A percentile compares a stretch with the other conserved stretches of the same genome.
phyloP scores from a whole-genome alignment of 805 yeast species.

The Suhomyces canberraensis region DNA sequence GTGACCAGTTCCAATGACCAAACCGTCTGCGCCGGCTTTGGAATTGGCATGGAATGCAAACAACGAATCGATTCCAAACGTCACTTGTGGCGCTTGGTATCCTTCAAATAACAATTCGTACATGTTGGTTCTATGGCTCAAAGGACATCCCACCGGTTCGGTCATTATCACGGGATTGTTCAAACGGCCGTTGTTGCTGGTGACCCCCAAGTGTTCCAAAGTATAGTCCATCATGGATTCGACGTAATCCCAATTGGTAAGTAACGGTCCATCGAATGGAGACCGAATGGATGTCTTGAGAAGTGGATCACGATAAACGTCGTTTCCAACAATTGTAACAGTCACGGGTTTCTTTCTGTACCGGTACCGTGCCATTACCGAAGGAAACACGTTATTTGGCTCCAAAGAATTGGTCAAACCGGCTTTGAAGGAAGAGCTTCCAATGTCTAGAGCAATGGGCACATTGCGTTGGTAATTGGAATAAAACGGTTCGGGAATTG shows the following conservation, averaged over 20 bases:
- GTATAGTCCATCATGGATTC: constrained; percentile 83
- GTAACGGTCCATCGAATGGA: constrained; percentile 83
- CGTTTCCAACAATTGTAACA: constrained; percentile 79
- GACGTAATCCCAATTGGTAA: constrained; percentile 90
- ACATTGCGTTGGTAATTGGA: constrained; percentile 47
- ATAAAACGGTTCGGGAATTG: constrained; percentile 45
- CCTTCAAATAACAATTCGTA: constrained; percentile 84
- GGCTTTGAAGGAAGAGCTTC: constrained; percentile 56
- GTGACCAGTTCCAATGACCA: constrained; percentile 81
- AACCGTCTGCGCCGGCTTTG: constrained; percentile 43
- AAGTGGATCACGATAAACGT: constrained; percentile 66
- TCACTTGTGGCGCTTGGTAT: constrained; percentile 68
- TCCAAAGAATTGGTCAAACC: constrained; percentile 49
- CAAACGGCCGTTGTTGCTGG: constrained; percentile 43
- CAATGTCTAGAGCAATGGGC: constrained; percentile 90
- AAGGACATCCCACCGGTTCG: constrained; percentile 72
- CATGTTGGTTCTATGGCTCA: constrained; percentile 67
- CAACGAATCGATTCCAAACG: constrained; percentile 79
- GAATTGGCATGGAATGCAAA: constrained; percentile 69
- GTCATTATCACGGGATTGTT: constrained; percentile 79
- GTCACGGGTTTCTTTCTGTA: constrained; percentile 67
- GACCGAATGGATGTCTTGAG: constrained; percentile 65
- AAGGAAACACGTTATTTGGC: constrained; percentile 68
- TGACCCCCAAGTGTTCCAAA: constrained; percentile 73
- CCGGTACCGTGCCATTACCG: constrained; percentile 66